Percentiles rank a stretch among this genome's conserved stretches.
Conservation (phyloP, 257 asterid genomes). For the Solanum sitiens region DNA sequence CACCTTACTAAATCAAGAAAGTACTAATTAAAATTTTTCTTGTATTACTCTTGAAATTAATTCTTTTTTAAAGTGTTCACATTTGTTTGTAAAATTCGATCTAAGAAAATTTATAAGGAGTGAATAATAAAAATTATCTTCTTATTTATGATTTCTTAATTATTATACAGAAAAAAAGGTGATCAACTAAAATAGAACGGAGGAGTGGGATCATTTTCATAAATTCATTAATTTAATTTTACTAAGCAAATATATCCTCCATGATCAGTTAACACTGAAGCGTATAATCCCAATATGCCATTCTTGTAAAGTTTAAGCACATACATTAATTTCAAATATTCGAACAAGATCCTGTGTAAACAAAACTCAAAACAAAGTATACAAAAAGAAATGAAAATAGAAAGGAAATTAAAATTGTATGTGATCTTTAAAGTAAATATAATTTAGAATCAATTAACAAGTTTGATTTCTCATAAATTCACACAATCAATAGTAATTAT, state of each 20-base stretch:
- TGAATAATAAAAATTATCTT: rapidly evolving
- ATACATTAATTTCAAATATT: neutral
- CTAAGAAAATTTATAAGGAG: too few species aligned
- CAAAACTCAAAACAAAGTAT: neutral
- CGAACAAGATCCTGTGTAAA: neutral
- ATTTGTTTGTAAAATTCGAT: too few species aligned
- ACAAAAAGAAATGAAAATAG: neutral
- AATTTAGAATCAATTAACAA: constrained; percentile 5
- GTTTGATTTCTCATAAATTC: neutral
- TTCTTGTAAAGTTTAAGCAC: neutral
- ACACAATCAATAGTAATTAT: neutral
- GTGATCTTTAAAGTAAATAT: neutral
- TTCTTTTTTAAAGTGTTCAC: too few species aligned
- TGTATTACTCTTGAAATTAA: too few species aligned
- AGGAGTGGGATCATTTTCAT: too few species aligned
- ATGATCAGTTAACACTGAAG: neutral
- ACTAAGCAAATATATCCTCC: neutral
- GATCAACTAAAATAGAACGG: too few species aligned
- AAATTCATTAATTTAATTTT: neutral
- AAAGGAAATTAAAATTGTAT: neutral
- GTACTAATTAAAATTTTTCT: too few species aligned
- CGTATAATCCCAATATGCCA: neutral
- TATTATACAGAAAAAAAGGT: too few species aligned
- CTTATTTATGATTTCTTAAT: too few species aligned
- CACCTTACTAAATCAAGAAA: too few species aligned